Percentiles rank a stretch among this genome's conserved stretches.
Conservation (phyloP, 2,329 filamentous ascomycete species). For the Aspergillus versicolor region DNA sequence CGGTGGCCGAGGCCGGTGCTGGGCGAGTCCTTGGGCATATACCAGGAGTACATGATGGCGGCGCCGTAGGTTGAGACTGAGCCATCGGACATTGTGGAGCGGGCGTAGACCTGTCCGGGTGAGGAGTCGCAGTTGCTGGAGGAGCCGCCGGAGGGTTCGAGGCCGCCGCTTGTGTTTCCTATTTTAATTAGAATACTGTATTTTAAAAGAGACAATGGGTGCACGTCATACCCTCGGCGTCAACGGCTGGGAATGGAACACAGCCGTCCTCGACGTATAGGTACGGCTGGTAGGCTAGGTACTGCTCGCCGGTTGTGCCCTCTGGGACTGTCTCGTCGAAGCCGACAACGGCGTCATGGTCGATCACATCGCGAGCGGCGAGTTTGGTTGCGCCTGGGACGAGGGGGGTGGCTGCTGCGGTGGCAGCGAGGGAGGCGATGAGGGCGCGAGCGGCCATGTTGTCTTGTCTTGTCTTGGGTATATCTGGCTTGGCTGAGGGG, state of each 20-base stretch:
- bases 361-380: constrained; percentile 42
- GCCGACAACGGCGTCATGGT: constrained; percentile 51
- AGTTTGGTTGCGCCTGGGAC: neutral
- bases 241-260: constrained; percentile 63
- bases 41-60: constrained; percentile 56
- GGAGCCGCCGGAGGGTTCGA: constrained; percentile 40
- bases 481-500: neutral
- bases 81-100: constrained; percentile 22
- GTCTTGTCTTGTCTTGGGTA: neutral
- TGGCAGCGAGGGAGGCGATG: constrained; percentile 7
- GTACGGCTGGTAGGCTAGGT: constrained; percentile 57
- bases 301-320: constrained; percentile 47
- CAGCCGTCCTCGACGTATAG: constrained; percentile 59
- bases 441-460: constrained; percentile 10
- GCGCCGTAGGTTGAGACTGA: constrained; percentile 25
- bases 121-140: constrained; percentile 44
- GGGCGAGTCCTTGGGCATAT: constrained; percentile 51
- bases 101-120: constrained; percentile 54
- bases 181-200: neutral
- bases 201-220: too few species aligned
- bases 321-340: constrained; percentile 55
- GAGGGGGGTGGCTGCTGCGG: constrained; percentile 3
- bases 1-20: constrained; percentile 50
- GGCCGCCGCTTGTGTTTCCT: constrained; percentile 40
- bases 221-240: constrained; percentile 35